Evolutionary conservation across 2,329 filamentous ascomycete genomes (phyloP), one percentile per base, ranked within the genome.

Genomic region (Aspergillus costaricaensis): DNA sequence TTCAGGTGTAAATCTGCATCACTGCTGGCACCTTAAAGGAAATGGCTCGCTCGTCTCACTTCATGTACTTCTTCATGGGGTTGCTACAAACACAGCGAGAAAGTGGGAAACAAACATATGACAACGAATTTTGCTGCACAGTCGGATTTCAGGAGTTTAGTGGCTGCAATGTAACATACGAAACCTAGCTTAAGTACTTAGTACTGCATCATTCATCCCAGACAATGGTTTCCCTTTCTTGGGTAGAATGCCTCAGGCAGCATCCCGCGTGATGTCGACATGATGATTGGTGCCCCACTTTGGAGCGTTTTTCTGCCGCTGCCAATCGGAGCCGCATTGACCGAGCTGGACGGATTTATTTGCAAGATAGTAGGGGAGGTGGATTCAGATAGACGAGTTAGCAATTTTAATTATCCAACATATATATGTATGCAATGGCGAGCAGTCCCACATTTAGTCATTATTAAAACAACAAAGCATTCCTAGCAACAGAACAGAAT

Each of bases 1-100:
- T 19, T 21, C 17, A 92, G 72, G 88, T 90, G 74, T 80, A 66
- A 47, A 53, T 21, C 27, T 57, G 25, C 7, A 39, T 41, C 25
- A 57, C 50, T 58, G 50, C 61, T 65, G 62, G 57, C 25, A 27
- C 7, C 25, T 65, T 39, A 43, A 43, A 41, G 17, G 9, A 17
- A 21, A 51, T 38, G 50, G 25, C 10, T 51, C 50, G 32, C 10
- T 51, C 50, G 32, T 25, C 48, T 48, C 17, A 51, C 50, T 62
- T 47, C 38, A 39, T 53, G 51, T 41, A 39, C 23, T 41, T 21
- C 30, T 41, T 25, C 21, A 38, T 15, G 15, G 15, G 36, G 23
- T 53, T 17, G 23, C 51, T 17, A 44, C 10, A 23, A 23, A 5
- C 12, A 44, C 19, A 23, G 19, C 17, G n/a, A 44, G 41, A 12